These are phyloP conservation scores for Ascochyta clinopodiicola DNA, from an alignment of 2,329 filamentous ascomycete species.

Conservation along the genomic window DNA sequence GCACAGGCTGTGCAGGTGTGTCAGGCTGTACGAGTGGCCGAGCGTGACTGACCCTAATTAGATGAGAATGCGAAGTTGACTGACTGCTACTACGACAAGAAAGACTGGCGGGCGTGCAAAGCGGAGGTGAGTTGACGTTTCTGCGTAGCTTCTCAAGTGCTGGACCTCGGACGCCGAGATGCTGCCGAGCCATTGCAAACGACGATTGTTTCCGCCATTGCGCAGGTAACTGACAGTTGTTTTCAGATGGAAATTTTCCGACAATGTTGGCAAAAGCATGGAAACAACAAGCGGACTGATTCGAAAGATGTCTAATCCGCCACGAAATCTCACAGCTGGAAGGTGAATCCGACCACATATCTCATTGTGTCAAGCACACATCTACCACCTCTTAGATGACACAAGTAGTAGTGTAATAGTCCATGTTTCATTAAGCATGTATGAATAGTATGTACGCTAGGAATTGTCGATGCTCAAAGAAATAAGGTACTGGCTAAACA, in stretches of 20 bases:
- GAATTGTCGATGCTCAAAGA: neutral
- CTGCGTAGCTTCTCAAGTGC: conserved; percentile 8
- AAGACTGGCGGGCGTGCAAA: conserved; percentile 90
- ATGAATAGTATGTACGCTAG: conserved; percentile 12
- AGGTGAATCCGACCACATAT: neutral
- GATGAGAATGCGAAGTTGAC: conserved; percentile 90
- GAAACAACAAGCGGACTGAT: conserved; percentile 83
- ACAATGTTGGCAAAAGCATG: conserved; percentile 88
- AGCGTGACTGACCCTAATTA: conserved; percentile 47
- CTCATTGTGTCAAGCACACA: neutral
- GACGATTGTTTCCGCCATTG: neutral
- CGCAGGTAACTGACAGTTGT: neutral
- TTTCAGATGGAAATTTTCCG: conserved; percentile 85
- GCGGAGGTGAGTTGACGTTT: conserved; percentile 71
- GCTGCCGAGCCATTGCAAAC: conserved; percentile 31
- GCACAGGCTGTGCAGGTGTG: conserved; percentile 87
- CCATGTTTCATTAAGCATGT: conserved; percentile 9
- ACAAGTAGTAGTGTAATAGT: neutral
- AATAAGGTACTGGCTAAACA: neutral
- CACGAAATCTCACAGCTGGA: neutral
- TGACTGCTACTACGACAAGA: conserved; percentile 94
- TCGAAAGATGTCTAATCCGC: conserved; percentile 70
- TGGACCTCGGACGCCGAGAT: conserved; percentile 31
- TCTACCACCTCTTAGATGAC: neutral
- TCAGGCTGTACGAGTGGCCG: neutral